These are phyloP conservation scores for Penicillium crustosum DNA, from an alignment of 2,329 filamentous ascomycete species.

Conservation along the genomic window DNA sequence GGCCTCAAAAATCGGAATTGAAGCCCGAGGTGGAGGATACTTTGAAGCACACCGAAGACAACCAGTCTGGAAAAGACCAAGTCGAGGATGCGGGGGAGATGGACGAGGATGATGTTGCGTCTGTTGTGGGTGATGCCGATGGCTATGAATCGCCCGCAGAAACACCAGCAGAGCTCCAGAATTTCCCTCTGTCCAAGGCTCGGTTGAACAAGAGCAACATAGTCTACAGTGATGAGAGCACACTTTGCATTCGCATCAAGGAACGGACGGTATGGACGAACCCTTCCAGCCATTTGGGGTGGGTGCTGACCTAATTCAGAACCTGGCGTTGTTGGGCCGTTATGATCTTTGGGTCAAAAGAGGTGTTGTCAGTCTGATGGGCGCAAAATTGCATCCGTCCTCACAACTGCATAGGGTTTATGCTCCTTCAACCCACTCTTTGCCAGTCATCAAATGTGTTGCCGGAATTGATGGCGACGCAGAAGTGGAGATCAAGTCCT, in stretches of 20 bases:
- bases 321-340: slow-evolving; percentile 50
- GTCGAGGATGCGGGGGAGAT: slow-evolving; percentile 22
- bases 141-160: slow-evolving; percentile 36
- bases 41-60: not conserved
- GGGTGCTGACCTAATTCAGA: slow-evolving; percentile 34
- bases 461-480: slow-evolving; percentile 44
- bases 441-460: slow-evolving; percentile 53
- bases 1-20: slow-evolving; percentile 4
- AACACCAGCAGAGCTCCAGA: slow-evolving; percentile 32
- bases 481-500: slow-evolving; percentile 52
- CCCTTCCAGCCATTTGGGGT: not conserved
- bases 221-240: slow-evolving; percentile 39
- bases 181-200: slow-evolving; percentile 43
- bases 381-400: slow-evolving; percentile 55
- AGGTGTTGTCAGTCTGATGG: slow-evolving; percentile 58
- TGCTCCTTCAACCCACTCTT: slow-evolving; percentile 57
- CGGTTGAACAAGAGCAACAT: slow-evolving; percentile 39
- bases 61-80: slow-evolving; percentile 20
- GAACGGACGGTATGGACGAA: slow-evolving; percentile 38
- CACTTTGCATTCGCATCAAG: slow-evolving; percentile 42
- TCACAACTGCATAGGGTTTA: slow-evolving; percentile 49
- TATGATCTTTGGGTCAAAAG: slow-evolving; percentile 59
- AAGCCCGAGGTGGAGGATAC: not conserved
- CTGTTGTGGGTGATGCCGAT: slow-evolving; percentile 29
- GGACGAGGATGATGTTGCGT: slow-evolving; percentile 24